A percentile compares a stretch with the other conserved stretches of the same genome.
phyloP scores from a whole-genome alignment of 768 basidiomycete genomes.

The Glaciozyma antarctica region DNA sequence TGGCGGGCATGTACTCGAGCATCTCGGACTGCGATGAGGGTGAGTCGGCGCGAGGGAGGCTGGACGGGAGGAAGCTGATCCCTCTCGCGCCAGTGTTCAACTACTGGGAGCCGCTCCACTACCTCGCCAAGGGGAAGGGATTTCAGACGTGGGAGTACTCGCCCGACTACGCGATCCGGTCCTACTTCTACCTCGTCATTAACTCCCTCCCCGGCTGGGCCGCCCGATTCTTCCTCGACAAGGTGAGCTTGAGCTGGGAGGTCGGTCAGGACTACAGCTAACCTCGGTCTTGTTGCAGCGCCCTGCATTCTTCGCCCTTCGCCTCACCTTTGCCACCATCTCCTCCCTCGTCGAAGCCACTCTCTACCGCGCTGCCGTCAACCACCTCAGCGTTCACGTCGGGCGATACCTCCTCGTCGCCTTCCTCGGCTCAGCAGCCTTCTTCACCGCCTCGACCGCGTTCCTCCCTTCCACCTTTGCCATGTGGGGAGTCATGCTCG shows the following conservation, averaged over 20 bases:
- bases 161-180: constrained; percentile 79
- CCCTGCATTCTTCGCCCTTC: constrained; percentile 76
- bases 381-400: constrained; percentile 74
- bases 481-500: constrained; percentile 78
- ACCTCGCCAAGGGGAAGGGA: constrained; percentile 69
- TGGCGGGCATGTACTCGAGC: constrained; percentile 77
- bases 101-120: constrained; percentile 98
- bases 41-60: constrained; percentile 37
- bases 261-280: constrained; percentile 2
- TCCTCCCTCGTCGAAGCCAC: constrained; percentile 68
- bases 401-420: constrained; percentile 91
- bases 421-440: constrained; percentile 73
- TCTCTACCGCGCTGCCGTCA: constrained; percentile 70
- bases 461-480: constrained; percentile 92
- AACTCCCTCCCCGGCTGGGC: constrained; percentile 59
- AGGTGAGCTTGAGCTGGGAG: constrained; percentile 47
- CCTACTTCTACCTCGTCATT: constrained; percentile 83
- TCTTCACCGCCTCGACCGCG: constrained; percentile 87
- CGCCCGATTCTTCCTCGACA: constrained; percentile 52
- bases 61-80: background rate
- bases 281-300: constrained; percentile 48
- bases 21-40: constrained; percentile 98
- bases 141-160: constrained; percentile 99
- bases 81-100: constrained; percentile 64
- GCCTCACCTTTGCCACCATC: constrained; percentile 64